These are phyloP conservation scores for Zygotorulaspora florentina DNA, from an alignment of 805 yeast genomes.

Conservation along the genomic window DNA sequence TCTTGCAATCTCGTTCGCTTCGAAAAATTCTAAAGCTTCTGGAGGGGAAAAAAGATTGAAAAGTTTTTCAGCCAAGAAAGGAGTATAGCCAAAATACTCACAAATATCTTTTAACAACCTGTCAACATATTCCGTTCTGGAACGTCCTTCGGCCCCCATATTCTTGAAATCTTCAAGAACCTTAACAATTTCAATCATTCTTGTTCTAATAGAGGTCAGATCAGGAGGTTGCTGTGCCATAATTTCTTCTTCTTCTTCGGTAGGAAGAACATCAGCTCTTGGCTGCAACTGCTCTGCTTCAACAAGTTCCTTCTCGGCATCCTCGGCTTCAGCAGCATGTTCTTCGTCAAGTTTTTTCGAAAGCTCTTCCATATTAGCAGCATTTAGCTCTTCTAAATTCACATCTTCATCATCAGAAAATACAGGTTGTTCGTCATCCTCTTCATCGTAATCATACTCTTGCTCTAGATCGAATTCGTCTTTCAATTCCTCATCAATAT, in stretches of 20 bases:
- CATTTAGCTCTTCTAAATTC: constrained; percentile 66
- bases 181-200: constrained; percentile 93
- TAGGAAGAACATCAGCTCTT: constrained; percentile 72
- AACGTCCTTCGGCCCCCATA: constrained; percentile 77
- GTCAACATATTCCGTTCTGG: constrained; percentile 76
- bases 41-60: constrained; percentile 89
- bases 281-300: constrained; percentile 61
- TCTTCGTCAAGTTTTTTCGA: constrained; percentile 62
- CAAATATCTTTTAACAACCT: constrained; percentile 82
- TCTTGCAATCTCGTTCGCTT: constrained; percentile 95
- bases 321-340: constrained; percentile 55
- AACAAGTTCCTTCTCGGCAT: constrained; percentile 57
- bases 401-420: constrained; percentile 74
- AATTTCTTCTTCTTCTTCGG: constrained; percentile 58
- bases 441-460: constrained; percentile 39
- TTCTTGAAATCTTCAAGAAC: constrained; percentile 86
- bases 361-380: constrained; percentile 77
- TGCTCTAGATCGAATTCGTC: constrained; percentile 54
- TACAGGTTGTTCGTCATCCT: constrained; percentile 52
- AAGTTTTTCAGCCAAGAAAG: constrained; percentile 87
- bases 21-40: constrained; percentile 97
- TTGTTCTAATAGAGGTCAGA: constrained; percentile 76
- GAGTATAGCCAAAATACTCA: constrained; percentile 89
- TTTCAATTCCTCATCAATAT: constrained; percentile 29
- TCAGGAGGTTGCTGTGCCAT: constrained; percentile 60